Evolutionary conservation across 148 eudicot genomes (phyloP), one percentile per base, ranked within the genome.

Genomic region (Nepenthes mirabilis): DNA sequence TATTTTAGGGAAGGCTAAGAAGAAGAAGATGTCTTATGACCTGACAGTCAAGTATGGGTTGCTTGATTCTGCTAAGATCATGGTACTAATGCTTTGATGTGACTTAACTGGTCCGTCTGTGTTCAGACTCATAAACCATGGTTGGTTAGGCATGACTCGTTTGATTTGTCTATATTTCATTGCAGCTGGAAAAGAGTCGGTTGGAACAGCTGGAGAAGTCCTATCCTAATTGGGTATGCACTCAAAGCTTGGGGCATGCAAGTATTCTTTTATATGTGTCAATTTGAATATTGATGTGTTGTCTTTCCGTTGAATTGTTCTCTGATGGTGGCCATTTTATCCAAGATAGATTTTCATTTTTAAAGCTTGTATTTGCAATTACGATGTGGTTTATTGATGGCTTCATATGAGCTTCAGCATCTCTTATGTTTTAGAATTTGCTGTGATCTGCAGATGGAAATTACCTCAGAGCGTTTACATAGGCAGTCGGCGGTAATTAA

Each of bases 401-500:
- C 8, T 40, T n/a, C 6, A 5, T 52, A 5, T 14, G 32, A 52
- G 14, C 32, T 11, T 48, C 1, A 5, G 14, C 32, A 52, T 57
- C 6, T 61, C 65, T 65, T 59, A 70, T 57, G 48, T 51, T 59
- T 63, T 3, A 37, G 40, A 72, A 48, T 52, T 53, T 67, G 58
- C 48, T 55, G 50, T 75, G 59, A 63, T 62, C 33, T 76, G 80
- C 87, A 89, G 99, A 86, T 86, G 87, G 91, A 91, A 62, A 86
- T 86, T 68, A 83, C 98, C 68, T 86, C 95, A 43, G 99, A 93
- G 74, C 89, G 96, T 61, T 78, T 93, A 51, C 95, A 88, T 81
- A 89, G 78, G 68, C 99, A 93, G 73, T 82, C 96, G 1, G 83
- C 86, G 50, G 71, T 93, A 52, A 65, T 93, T 11, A 93, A 89